Percentiles rank a stretch among this genome's conserved stretches.
Conservation (phyloP, 345 rosid genomes). For the Euphorbia peplus region DNA sequence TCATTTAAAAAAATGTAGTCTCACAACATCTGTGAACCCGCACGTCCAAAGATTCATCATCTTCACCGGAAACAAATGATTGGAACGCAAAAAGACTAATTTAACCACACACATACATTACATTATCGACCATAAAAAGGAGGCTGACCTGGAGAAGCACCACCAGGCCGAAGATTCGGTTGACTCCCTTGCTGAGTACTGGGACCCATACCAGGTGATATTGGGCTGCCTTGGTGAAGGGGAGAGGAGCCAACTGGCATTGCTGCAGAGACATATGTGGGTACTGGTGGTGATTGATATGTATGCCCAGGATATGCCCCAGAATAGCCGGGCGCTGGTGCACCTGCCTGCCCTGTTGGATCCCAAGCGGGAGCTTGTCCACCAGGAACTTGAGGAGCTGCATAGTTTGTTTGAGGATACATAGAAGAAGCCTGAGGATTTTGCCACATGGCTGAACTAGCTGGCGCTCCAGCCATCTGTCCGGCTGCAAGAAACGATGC, state of each 20-base stretch:
- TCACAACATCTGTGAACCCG: constrained; percentile 3
- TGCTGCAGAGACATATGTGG: constrained; percentile 28
- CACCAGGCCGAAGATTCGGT: constrained; percentile 31
- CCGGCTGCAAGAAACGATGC: constrained; percentile 46
- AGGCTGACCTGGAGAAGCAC: constrained; percentile 39
- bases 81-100: not conserved
- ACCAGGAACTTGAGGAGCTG: constrained; percentile 37
- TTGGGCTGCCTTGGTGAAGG: constrained; percentile 24
- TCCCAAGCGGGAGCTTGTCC: constrained; percentile 50
- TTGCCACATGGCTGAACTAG: constrained; percentile 63
- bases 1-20: not conserved
- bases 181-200: constrained; percentile 36
- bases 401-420: constrained; percentile 43
- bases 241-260: constrained; percentile 39
- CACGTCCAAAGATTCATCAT: not conserved
- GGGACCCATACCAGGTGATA: constrained; percentile 20
- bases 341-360: constrained; percentile 33
- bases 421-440: constrained; percentile 44
- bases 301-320: constrained; percentile 38
- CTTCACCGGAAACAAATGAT: constrained; percentile 6
- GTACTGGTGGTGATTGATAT: constrained; percentile 27
- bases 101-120: constrained; percentile 2
- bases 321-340: constrained; percentile 31
- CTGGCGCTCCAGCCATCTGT: constrained; percentile 41
- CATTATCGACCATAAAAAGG: constrained; percentile 39